Conservation (phyloP, 176 grass and related monocot genomes). For the Poa annua region DNA sequence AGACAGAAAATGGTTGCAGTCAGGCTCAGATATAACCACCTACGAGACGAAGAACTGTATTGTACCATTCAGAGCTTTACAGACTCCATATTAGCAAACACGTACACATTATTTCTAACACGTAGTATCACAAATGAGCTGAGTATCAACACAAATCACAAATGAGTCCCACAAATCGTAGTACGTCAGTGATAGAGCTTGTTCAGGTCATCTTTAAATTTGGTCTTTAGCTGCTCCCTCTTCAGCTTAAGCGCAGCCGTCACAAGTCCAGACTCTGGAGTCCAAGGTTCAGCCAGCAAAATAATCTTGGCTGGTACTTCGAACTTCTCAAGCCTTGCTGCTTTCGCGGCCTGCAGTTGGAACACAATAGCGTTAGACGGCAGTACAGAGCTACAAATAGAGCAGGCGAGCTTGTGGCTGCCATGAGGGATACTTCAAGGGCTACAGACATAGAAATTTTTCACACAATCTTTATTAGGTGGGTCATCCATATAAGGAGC, state of each 20-base stretch:
- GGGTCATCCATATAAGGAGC: not conserved
- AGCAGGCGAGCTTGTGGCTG: not conserved
- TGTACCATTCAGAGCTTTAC: not conserved
- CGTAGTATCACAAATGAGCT: not conserved
- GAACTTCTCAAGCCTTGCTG: conserved; percentile 65
- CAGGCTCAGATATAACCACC: not conserved
- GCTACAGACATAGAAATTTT: not conserved
- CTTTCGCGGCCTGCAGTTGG: conserved; percentile 59
- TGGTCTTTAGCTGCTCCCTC: conserved; percentile 73
- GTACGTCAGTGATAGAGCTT: conserved; percentile 54
- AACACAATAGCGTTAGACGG: conserved; percentile 1
- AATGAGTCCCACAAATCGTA: not conserved
- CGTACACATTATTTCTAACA: conserved; percentile 8
- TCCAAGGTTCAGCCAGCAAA: conserved; percentile 77
- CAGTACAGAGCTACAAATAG: not conserved
- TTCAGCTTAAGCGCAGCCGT: conserved; percentile 80
- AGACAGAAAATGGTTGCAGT: no score
- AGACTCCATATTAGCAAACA: not conserved
- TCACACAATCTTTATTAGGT: not conserved
- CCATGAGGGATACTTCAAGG: not conserved
- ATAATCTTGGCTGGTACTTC: conserved; percentile 66
- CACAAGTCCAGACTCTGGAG: conserved; percentile 77
- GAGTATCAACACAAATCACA: not conserved
- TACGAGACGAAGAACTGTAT: not conserved
- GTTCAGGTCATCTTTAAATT: conserved; percentile 64